phyloP scores from a whole-genome alignment of 1,284 basidiomycete genomes.

The Heterobasidion parviporum region DNA sequence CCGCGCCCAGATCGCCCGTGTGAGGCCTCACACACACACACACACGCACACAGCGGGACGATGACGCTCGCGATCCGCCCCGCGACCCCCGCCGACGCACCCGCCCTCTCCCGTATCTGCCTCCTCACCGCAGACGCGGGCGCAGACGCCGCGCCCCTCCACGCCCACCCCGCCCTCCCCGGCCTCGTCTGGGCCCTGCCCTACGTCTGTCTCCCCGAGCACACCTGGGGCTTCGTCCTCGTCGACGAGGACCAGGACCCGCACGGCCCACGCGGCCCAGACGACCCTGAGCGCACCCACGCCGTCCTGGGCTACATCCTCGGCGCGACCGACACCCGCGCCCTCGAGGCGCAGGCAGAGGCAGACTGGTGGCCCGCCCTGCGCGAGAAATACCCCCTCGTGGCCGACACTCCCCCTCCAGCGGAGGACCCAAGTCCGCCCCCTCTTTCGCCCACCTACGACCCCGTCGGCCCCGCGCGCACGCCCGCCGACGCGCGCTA shows the following conservation, averaged over 20 bases:
- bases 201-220: conserved; percentile 52
- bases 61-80: conserved; percentile 48
- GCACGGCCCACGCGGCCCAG: background rate
- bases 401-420: background rate
- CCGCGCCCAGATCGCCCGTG: too few species aligned
- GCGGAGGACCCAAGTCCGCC: background rate
- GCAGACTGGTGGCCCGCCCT: conserved; percentile 53
- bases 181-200: conserved; percentile 67
- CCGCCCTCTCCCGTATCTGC: conserved; percentile 59
- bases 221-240: conserved; percentile 66
- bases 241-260: conserved; percentile 28
- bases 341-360: conserved; percentile 41
- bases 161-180: conserved; percentile 54
- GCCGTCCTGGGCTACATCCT: conserved; percentile 56
- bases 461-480: conserved; percentile 4
- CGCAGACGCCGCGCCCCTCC: conserved; percentile 48
- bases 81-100: conserved; percentile 44
- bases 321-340: conserved; percentile 50
- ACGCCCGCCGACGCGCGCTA: conserved; percentile 43
- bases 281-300: conserved; percentile 10
- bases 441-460: too few species aligned
- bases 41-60: background rate
- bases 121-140: conserved; percentile 68
- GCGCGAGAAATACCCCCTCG: conserved; percentile 40
- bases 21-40: too few species aligned